Evolutionary conservation across 1,139 yeast species (phyloP), one percentile per base, ranked within the genome.

Genomic region (Petasospora fabianii): DNA sequence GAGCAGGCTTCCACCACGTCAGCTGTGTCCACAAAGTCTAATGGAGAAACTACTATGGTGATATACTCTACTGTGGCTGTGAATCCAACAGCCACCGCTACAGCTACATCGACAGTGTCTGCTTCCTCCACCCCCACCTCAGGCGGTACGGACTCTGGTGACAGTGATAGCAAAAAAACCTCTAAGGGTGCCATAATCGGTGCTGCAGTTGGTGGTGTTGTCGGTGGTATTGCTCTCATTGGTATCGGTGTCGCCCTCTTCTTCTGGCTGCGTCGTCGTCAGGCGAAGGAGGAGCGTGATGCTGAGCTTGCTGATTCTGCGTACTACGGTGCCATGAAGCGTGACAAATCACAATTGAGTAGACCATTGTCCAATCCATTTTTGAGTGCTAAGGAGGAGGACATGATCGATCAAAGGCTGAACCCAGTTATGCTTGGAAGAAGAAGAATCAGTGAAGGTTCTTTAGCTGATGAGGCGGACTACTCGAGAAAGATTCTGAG

Each of bases 401-500:
- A 74, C 41, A 49, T 50, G 49, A 71, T 78, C 39, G 90, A 82
- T 54, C 75, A 76, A 44, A 65, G 85, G 28, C 59, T 80, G 42
- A 84, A 81, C 49, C 85, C 86, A 2, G 69, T 53, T 27, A 54
- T 52, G 56, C 31, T 55, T 30, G 55, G 54, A 65, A 51, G 71
- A 69, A 43, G 78, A 73, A 55, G 72, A 64, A 49, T 76, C 78
- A 32, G 68, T 68, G 48, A 70, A 72, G 54, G 58, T 4, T 74
- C 84, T 8, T 60, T 83, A 36, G 80, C 76, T 29, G 90, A 83
- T 55, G 81, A 81, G 47, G 68, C 69, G 28, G 88, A 82, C 55
- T 83, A 82, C 56, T 77, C 84, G 7, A 65, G 90, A 41, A 70
- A 77, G 49, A 77, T 77, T 16, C 64, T 83, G 45, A 71, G 78